These are phyloP conservation scores for Pleurotus tuber-regium DNA, from an alignment of 768 basidiomycete genomes.

Conservation along the genomic window DNA sequence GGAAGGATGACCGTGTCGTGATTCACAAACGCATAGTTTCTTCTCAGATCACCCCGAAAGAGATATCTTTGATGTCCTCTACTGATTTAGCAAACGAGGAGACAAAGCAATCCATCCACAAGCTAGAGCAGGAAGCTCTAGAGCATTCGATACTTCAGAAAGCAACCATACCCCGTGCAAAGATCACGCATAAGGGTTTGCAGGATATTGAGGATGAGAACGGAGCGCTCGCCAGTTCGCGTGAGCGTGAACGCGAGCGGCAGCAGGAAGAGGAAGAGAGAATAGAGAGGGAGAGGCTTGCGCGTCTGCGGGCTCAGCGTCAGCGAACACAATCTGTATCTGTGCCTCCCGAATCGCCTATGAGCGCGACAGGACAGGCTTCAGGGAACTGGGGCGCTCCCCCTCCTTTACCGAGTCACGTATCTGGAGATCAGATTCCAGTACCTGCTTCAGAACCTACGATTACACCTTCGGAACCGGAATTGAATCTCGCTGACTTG, in stretches of 20 bases:
- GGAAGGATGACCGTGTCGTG: conserved; percentile 72
- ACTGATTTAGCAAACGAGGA: conserved; percentile 90
- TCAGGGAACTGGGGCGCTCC: conserved; percentile 60
- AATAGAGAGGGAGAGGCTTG: conserved; percentile 66
- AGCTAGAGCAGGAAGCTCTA: conserved; percentile 78
- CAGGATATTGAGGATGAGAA: conserved; percentile 85
- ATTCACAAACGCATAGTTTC: conserved; percentile 80
- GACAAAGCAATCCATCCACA: conserved; percentile 77
- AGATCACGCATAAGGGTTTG: conserved; percentile 91
- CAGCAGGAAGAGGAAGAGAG: conserved; percentile 70
- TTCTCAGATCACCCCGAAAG: conserved; percentile 61
- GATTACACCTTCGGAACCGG: conserved; percentile 49
- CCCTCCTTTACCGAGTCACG: conserved; percentile 53
- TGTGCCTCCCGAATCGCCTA: conserved; percentile 72
- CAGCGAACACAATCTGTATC: conserved; percentile 59
- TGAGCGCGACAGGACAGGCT: conserved; percentile 33
- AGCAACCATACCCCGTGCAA: conserved; percentile 61
- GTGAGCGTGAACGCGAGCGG: conserved; percentile 54
- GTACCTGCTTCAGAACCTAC: conserved; percentile 29
- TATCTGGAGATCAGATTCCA: conserved; percentile 31
- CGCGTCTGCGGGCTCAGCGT: conserved; percentile 48
- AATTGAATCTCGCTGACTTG: conserved; percentile 70
- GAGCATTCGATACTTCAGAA: conserved; percentile 83
- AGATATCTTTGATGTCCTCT: conserved; percentile 81
- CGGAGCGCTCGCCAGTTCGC: conserved; percentile 36